Evolutionary conservation across 352 stramenopile genomes (phyloP).

Genomic region (Saprolegnia parasitica): DNA sequence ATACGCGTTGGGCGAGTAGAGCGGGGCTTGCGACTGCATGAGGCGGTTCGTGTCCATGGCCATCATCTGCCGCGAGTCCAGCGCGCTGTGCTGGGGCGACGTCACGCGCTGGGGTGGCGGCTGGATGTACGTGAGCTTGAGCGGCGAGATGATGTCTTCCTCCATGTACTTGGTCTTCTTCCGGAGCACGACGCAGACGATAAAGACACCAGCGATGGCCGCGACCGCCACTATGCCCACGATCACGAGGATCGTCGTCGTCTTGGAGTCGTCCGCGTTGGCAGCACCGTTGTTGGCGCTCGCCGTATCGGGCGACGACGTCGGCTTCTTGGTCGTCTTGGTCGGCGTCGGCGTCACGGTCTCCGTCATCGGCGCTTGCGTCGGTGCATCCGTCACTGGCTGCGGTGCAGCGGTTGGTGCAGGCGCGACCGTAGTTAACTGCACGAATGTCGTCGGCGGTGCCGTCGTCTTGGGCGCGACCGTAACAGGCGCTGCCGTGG

Average conservation of each 20-base stretch:
- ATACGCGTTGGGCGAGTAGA: conserved; percentile 11
- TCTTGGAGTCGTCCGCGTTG: not conserved
- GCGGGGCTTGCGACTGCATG: not conserved
- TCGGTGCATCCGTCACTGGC: not conserved
- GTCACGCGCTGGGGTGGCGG: not conserved
- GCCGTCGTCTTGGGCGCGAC: not conserved
- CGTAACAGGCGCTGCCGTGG: not conserved
- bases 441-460: not conserved
- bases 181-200: conserved; percentile 6
- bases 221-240: conserved; percentile 2
- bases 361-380: not conserved
- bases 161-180: conserved; percentile 18
- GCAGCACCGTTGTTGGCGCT: conserved; percentile 3
- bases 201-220: conserved; percentile 9
- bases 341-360: not conserved
- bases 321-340: not conserved
- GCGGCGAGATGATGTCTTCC: conserved; percentile 9
- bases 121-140: conserved; percentile 15
- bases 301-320: not conserved
- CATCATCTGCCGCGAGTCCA: not conserved
- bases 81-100: not conserved
- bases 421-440: not conserved
- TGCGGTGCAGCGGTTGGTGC: not conserved
- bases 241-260: conserved; percentile 14
- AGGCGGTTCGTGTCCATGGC: not conserved